A percentile compares a stretch with the other conserved stretches of the same genome.
Conservation (phyloP, 2,329 filamentous ascomycete species). For the Emmonsiellopsis sp. region DNA sequence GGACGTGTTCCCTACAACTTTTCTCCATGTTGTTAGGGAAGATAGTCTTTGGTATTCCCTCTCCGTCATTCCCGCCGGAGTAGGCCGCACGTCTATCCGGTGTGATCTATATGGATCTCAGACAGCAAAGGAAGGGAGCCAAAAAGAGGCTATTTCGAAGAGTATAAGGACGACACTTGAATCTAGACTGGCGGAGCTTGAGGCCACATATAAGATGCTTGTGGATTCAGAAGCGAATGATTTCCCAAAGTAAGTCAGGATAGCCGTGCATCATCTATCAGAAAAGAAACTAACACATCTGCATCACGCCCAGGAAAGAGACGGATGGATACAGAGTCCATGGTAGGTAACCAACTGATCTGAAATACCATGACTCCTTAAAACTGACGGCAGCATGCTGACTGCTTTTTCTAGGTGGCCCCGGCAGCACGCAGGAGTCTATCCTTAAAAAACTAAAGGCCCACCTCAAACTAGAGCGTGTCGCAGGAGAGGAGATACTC, state of each 20-base stretch:
- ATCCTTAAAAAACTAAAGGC: conserved; percentile 9
- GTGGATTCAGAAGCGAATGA: neutral
- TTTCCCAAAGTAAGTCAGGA: neutral
- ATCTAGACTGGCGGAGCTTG: neutral
- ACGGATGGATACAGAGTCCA: too few species aligned
- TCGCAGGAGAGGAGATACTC: conserved; percentile 6
- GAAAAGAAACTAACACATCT: too few species aligned
- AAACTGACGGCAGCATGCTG: neutral
- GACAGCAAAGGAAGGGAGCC: neutral
- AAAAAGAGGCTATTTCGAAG: neutral
- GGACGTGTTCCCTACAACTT: conserved; percentile 17
- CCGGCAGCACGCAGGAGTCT: conserved; percentile 2
- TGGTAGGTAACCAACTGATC: too few species aligned
- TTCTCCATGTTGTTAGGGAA: conserved; percentile 15
- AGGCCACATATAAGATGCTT: neutral
- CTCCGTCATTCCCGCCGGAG: conserved; percentile 19
- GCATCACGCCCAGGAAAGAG: too few species aligned
- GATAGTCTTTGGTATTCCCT: conserved; percentile 16
- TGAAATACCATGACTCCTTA: too few species aligned
- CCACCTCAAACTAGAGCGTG: conserved; percentile 10
- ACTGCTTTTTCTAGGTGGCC: neutral
- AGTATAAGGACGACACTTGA: neutral
- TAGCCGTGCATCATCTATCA: too few species aligned
- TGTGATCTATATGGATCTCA: conserved; percentile 20
- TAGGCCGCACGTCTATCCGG: conserved; percentile 18